Evolutionary conservation across 192 early-diverging fungal species (phyloP).

Genomic region (Diversispora eburnea): DNA sequence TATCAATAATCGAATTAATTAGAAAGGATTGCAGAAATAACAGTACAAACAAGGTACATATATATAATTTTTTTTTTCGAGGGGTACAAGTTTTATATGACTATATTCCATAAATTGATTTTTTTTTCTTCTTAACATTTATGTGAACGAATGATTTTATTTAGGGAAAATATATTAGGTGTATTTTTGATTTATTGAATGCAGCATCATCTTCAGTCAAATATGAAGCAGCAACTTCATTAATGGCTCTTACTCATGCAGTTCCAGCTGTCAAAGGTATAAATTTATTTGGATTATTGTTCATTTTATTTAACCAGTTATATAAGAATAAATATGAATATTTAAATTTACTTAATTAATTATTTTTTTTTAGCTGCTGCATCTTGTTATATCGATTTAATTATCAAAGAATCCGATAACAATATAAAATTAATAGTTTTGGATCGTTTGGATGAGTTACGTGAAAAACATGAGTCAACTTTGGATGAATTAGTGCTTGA

Average conservation of each 20-base stretch:
- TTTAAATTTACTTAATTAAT: neutral
- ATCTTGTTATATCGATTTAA: conserved; percentile 84
- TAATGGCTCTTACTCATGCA: conserved; percentile 84
- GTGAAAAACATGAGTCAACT: conserved; percentile 82
- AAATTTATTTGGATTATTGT: no score
- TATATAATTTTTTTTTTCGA: neutral
- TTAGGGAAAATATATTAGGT: conserved; percentile 87
- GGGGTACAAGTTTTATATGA: neutral
- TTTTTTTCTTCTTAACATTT: neutral
- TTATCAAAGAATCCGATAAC: conserved; percentile 92
- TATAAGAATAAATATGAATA: no score
- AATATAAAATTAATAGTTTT: conserved; percentile 97
- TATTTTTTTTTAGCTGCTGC: conserved; percentile 68
- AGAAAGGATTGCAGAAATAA: conserved; percentile 84
- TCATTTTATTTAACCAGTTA: no score
- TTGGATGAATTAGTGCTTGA: conserved; percentile 97
- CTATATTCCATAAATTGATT: neutral
- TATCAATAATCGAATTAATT: conserved; percentile 91
- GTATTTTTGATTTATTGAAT: conserved; percentile 81
- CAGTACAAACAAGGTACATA: conserved; percentile 71
- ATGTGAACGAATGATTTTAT: neutral
- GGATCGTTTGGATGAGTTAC: conserved; percentile 84
- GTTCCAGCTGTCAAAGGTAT: conserved; percentile 85
- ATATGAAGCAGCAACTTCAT: conserved; percentile 94
- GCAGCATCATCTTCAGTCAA: conserved; percentile 85